Conservation (phyloP, 805 yeast species). For the Ogataea nakhonphanomensis region DNA sequence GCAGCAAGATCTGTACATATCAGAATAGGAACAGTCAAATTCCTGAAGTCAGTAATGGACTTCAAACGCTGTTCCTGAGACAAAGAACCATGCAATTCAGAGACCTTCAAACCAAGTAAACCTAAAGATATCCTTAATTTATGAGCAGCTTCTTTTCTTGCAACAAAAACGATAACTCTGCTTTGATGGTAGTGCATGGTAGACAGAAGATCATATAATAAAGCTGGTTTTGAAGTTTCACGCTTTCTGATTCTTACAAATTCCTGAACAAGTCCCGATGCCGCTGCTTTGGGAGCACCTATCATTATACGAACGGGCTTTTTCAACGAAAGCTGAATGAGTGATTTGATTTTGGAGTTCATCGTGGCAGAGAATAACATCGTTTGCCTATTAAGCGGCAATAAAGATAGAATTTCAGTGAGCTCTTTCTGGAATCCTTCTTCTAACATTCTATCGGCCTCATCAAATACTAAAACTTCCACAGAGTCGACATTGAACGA, state of each 20-base stretch:
- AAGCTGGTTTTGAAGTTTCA: constrained; percentile 78
- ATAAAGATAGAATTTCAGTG: constrained; percentile 79
- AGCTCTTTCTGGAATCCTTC: constrained; percentile 97
- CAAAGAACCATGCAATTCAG: constrained; percentile 80
- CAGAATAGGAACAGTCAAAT: constrained; percentile 77
- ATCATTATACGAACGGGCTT: constrained; percentile 94
- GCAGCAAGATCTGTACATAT: constrained; percentile 98
- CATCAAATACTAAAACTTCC: constrained; percentile 91
- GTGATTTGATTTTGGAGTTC: constrained; percentile 87
- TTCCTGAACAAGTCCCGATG: constrained; percentile 86
- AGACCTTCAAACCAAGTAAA: constrained; percentile 68
- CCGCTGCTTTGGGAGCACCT: constrained; percentile 94
- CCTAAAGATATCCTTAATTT: constrained; percentile 73
- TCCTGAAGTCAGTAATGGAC: constrained; percentile 79
- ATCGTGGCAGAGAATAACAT: constrained; percentile 95
- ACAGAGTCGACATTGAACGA: constrained; percentile 87
- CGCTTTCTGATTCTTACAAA: constrained; percentile 92
- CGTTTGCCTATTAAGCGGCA: constrained; percentile 92
- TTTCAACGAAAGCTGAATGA: constrained; percentile 82
- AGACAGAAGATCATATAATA: constrained; percentile 67
- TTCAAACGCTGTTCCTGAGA: constrained; percentile 91
- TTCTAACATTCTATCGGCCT: constrained; percentile 98
- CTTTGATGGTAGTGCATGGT: constrained; percentile 61
- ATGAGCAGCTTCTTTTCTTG: constrained; percentile 90
- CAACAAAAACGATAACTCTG: constrained; percentile 85